Evolutionary conservation across 371 early-diverging fungal genomes (phyloP), one percentile per base, ranked within the genome.

Genomic region (Mortierella polycephala): DNA sequence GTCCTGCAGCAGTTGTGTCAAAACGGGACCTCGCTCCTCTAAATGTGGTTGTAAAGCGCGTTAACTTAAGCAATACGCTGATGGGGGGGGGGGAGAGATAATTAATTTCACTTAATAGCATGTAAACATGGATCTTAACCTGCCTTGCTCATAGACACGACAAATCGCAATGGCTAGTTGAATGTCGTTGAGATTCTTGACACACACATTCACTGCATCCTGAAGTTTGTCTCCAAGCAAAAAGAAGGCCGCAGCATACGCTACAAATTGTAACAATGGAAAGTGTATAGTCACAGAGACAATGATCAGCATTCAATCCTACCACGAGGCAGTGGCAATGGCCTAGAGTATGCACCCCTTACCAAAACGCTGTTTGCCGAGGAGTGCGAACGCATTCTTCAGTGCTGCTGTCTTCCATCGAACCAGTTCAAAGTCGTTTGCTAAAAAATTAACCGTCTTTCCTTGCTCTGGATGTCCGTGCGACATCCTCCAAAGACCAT

Each of bases 341-440:
- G 5, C 20, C 1, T 14, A 7, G 13, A 8, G 14, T 30, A 30
- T 30, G 30, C 30, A 5, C 7, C 14, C 5, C 53, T 42, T 86
- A 94, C 94, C 93, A 75, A 92, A 97, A 57, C 99, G 88, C 72
- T 98, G 98, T 69, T 93, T 95, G 66, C 99, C 96, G 23, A 99
- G 83, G 40, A 99, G 81, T 9, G 92, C 99, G 84, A 93, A 99
- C 0, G 99, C 99, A 79, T 99, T 99, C 81, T 99, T 99, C 10
- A 93, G 82, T 1, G 99, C 99, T 0, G 98, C 96, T 11, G 90
- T 93, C 73, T 88, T 89, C 98, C 98, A 97, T 55, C 95, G 84
- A 1, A 90, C 88, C 41, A 93, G 88, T 5, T 84, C 84, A 85
- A 98, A 98, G 76, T 98, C 96, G 71, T 98, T 94, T 16, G 90